Evolutionary conservation across 2,329 filamentous ascomycete species (phyloP), one percentile per base, ranked within the genome.

Genomic region (Neofusicoccum laricinum): DNA sequence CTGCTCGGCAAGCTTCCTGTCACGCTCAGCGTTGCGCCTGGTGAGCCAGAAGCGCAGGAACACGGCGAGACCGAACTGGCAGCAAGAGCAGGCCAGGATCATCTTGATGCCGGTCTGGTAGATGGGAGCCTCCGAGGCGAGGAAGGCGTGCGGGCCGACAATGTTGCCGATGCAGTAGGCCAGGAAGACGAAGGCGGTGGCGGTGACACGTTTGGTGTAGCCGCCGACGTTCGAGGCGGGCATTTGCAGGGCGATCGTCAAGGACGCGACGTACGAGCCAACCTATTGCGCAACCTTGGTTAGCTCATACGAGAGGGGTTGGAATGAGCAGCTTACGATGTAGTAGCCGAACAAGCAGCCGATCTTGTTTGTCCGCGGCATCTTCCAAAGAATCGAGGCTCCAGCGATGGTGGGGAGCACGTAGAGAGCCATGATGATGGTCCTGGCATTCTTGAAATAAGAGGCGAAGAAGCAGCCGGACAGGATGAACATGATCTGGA

Each of bases 231-330:
- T 84, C 4, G 78, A 74, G 0, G 81, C 79, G 0, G 82, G 82
- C 72, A 84, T 78, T 66, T 84, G 84, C 36, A 86, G 75, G 0
- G 83, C 82, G 0, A 86, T 74, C 0, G 86, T 83, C 7, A 86
- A 71, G 1, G 82, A 82, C 0, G 79, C 77, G 2, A 86, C 84
- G 61, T 79, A 86, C 0, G 78, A 72, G 0, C 82, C 76, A 7
- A 76, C 67, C 66, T 67, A 12, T 8, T 30, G 25, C 25, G 25
- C 4, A 30, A 30, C 7, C 25, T 1, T 30, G 10, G 15, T 49
- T 2, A 21, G 6, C 7, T 19, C 25, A 30, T 30, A 6, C 25
- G 25, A 30, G 25, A 30, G 25, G 25, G 1, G 7, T 30, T 30
- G 25, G 25, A 4, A 1, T 1, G 70, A n/a, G 36, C 8, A n/a